phyloP scores from a whole-genome alignment of 352 stramenopile genomes.

The Phytophthora colocasiae region DNA sequence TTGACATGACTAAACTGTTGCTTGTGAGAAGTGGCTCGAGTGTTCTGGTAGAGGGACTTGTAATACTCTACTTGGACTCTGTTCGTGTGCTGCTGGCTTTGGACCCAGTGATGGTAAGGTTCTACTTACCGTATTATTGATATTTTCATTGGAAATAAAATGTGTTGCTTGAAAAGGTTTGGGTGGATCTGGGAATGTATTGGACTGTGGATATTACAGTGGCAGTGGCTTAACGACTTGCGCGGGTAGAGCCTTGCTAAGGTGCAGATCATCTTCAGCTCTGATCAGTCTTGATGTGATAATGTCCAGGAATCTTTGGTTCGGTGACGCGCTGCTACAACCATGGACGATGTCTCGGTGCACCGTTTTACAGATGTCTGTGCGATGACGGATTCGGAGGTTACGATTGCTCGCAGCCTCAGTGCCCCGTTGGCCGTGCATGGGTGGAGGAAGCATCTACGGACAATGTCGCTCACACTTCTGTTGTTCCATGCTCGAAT shows the following conservation, averaged over 20 bases:
- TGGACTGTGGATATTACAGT: conserved; percentile 57
- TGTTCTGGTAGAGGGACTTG: conserved; percentile 70
- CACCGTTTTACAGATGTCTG: conserved; percentile 54
- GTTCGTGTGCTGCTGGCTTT: conserved; percentile 56
- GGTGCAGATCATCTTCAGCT: neutral
- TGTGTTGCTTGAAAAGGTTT: conserved; percentile 21
- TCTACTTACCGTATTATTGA: too few species aligned
- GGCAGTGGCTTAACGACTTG: conserved; percentile 52
- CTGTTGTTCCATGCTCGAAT: conserved; percentile 73
- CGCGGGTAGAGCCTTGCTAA: conserved; percentile 28
- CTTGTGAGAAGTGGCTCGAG: conserved; percentile 53
- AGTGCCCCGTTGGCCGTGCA: conserved; percentile 58
- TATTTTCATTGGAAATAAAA: neutral
- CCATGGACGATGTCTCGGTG: conserved; percentile 57
- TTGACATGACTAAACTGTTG: too few species aligned
- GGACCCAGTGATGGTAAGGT: conserved; percentile 62
- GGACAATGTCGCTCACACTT: conserved; percentile 64
- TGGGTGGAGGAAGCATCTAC: conserved; percentile 71
- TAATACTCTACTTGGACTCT: conserved; percentile 57
- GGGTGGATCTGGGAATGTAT: conserved; percentile 35
- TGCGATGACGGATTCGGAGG: conserved; percentile 62
- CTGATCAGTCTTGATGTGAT: conserved; percentile 5
- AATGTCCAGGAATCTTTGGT: conserved; percentile 33
- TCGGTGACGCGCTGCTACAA: conserved; percentile 59
- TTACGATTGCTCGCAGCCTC: conserved; percentile 62